Conservation (phyloP, 768 basidiomycete species). For the Punctularia strigosozonata region DNA sequence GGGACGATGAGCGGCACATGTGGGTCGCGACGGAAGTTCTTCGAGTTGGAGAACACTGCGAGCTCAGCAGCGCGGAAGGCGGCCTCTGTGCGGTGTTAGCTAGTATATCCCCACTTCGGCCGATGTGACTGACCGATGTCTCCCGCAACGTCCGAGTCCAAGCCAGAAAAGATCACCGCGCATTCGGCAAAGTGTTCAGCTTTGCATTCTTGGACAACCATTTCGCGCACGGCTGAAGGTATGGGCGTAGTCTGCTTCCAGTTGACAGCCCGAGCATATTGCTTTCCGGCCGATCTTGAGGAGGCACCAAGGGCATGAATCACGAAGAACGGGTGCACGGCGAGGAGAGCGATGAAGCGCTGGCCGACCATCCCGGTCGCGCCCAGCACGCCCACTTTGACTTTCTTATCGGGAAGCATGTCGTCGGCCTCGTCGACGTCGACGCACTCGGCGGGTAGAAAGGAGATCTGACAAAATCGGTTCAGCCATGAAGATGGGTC, state of each 20-base stretch:
- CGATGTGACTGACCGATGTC: constrained; percentile 64
- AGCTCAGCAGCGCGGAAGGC: constrained; percentile 82
- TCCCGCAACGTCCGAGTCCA: constrained; percentile 91
- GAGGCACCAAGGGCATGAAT: constrained; percentile 87
- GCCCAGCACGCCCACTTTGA: constrained; percentile 68
- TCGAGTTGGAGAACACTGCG: constrained; percentile 94
- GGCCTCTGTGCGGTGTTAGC: constrained; percentile 52
- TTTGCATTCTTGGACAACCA: constrained; percentile 67
- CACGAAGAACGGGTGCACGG: constrained; percentile 82
- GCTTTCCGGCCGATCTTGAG: constrained; percentile 73
- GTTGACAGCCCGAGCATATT: constrained; percentile 56
- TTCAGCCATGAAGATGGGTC: too few relatives aligned
- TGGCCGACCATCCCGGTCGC: constrained; percentile 95
- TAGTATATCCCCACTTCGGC: neutral
- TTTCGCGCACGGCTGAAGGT: constrained; percentile 46
- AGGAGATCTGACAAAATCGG: constrained; percentile 3
- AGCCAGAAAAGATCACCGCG: constrained; percentile 85
- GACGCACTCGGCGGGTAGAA: too few relatives aligned
- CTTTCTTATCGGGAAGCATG: constrained; percentile 11
- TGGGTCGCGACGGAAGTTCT: constrained; percentile 89
- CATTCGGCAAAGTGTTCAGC: constrained; percentile 73
- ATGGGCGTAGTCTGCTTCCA: constrained; percentile 87
- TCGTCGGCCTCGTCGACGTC: too few relatives aligned
- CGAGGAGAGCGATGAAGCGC: constrained; percentile 83
- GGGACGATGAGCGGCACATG: constrained; percentile 93